Conservation (phyloP, 306 rosid species). For the Dryas drummondii region DNA sequence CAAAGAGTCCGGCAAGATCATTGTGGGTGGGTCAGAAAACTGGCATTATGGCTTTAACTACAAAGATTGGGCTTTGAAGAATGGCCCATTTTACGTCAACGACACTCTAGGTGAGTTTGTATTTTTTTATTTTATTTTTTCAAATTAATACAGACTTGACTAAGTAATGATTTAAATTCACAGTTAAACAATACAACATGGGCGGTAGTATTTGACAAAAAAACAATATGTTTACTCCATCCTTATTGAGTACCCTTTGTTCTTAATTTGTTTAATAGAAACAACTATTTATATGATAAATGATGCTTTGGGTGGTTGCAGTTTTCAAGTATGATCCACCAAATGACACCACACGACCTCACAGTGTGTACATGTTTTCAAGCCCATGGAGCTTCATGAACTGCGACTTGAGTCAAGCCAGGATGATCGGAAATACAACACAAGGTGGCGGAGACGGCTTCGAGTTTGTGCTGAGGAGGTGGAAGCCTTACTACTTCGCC, state of each 20-base stretch:
- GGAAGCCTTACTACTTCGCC: slow-evolving; percentile 62
- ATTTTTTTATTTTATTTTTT: neutral
- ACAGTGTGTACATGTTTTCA: slow-evolving; percentile 58
- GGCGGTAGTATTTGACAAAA: too few relatives aligned
- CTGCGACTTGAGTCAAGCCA: slow-evolving; percentile 51
- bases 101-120: slow-evolving; percentile 55
- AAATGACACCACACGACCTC: slow-evolving; percentile 39
- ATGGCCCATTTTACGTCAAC: slow-evolving; percentile 48
- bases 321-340: slow-evolving; percentile 78
- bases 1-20: slow-evolving; percentile 30
- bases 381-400: slow-evolving; percentile 40
- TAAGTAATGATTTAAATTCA: too few relatives aligned
- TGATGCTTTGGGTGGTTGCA: slow-evolving; percentile 24
- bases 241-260: too few relatives aligned
- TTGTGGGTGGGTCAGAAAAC: slow-evolving; percentile 53
- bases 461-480: slow-evolving; percentile 42
- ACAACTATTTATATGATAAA: neutral
- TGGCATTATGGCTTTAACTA: slow-evolving; percentile 63
- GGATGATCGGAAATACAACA: slow-evolving; percentile 32
- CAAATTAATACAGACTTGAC: too few relatives aligned
- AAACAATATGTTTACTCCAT: too few relatives aligned
- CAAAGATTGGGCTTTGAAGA: slow-evolving; percentile 49
- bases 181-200: too few relatives aligned
- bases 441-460: slow-evolving; percentile 65
- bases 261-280: too few relatives aligned